Evolutionary conservation across 306 rosid species (phyloP), one percentile per base, ranked within the genome.

Genomic region (Dryas alaskensis): DNA sequence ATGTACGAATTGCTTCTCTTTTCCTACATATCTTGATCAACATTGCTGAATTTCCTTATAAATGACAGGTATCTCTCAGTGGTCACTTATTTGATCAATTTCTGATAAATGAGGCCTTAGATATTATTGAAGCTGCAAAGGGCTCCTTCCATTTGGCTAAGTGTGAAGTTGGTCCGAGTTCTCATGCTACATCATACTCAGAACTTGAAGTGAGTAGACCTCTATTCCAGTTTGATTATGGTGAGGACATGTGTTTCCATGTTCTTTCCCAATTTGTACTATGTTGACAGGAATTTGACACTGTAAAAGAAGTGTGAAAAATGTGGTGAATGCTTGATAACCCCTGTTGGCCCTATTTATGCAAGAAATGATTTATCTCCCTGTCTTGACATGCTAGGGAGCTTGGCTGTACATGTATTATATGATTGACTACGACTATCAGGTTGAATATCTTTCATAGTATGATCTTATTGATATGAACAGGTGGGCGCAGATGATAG

Each of bases 61-160:
- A 73, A 40, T 78, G 49, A 55, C 87, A 94, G 98, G 96, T 94
- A 59, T 94, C 98, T 74, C 81, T 94, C 75, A 91, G 87, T 60
- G 98, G 98, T 74, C 97, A 94, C 81, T 83, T 94, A 59, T 94
- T 94, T 78, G 97, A 88, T 73, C 75, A 83, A 73, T 88, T 94
- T 91, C 75, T 91, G 82, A 94, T 91, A 79, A 94, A 94, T 25
- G 98, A 91, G 85, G 97, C 98, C 80, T 86, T 94, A 70, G 98
- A 94, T 84, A 91, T 89, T 84, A 89, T 94, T 81, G 98, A 91
- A 83, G 81, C 90, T 48, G 89, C 92, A 42, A 92, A 92, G 69
- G 98, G 98, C 73, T 87, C 97, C 80, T 94, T 91, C 81, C 93
- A 88, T 74, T 81, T 89, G 78, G 95, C 84, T 60, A 88, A 83